These are phyloP conservation scores for Tetrastigma voinierianum DNA, from an alignment of 164 flowering plant species.

Conservation along the genomic window DNA sequence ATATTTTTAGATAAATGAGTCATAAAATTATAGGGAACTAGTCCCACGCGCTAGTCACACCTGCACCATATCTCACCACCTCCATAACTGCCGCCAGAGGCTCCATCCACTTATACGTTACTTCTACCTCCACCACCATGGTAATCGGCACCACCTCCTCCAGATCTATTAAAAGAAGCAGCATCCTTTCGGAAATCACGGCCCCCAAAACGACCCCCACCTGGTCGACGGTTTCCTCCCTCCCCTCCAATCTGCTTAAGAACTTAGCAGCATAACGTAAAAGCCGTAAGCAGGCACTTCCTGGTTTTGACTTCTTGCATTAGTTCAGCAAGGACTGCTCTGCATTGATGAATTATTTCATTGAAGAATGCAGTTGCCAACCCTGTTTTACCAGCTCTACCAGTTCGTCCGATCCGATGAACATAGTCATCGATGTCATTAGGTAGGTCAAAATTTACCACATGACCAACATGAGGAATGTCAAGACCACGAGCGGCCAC, in stretches of 20 bases:
- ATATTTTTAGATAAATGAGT: neutral
- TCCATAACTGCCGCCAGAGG: conserved; percentile 17
- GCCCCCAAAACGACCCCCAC: conserved; percentile 17
- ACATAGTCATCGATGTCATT: conserved; percentile 18
- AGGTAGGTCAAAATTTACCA: conserved; percentile 13
- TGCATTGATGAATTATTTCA: conserved; percentile 8
- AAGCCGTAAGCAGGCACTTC: conserved; percentile 22
- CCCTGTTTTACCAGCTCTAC: conserved; percentile 13
- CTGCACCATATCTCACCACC: conserved; percentile 26
- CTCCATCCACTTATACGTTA: conserved; percentile 22
- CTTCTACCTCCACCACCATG: conserved; percentile 22
- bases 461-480: conserved; percentile 12
- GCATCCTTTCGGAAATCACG: conserved; percentile 22
- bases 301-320: conserved; percentile 21
- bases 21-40: conserved; percentile 10
- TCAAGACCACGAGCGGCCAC: conserved; percentile 16
- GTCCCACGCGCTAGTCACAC: conserved; percentile 45
- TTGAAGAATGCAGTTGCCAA: conserved; percentile 15
- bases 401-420: conserved; percentile 13
- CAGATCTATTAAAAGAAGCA: conserved; percentile 23
- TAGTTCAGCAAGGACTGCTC: conserved; percentile 7
- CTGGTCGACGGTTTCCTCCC: conserved; percentile 1
- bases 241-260: conserved; percentile 6
- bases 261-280: conserved; percentile 7
- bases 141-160: conserved; percentile 14